Percentiles rank a stretch among this genome's conserved stretches.
Conservation (phyloP, 306 rosid genomes). For the Chamaecrista fasciculata region DNA sequence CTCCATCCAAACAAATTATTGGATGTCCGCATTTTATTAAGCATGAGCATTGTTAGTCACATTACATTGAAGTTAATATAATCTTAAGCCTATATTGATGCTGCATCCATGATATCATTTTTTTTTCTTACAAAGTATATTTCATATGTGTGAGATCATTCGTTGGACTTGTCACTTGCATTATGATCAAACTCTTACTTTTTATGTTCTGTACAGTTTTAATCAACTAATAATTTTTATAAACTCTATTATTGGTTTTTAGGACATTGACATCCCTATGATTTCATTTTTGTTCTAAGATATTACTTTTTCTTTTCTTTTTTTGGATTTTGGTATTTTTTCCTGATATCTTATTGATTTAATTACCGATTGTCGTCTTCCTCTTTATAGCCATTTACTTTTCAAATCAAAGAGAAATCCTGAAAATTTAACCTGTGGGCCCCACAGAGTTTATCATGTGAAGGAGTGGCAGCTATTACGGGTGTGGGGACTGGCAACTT, state of each 20-base stretch:
- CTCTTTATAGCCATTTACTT: slow-evolving; percentile 8
- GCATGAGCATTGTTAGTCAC: not conserved
- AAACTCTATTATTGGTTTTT: not conserved
- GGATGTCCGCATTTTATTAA: not conserved
- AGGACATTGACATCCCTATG: not conserved
- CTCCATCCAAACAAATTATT: not conserved
- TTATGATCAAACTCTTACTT: not conserved
- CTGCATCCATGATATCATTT: not conserved
- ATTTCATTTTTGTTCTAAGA: not conserved
- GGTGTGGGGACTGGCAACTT: slow-evolving; percentile 10
- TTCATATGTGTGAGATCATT: not conserved
- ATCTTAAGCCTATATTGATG: not conserved
- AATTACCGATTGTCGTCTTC: not conserved
- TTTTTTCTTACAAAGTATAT: not conserved
- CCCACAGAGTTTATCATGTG: slow-evolving; percentile 1
- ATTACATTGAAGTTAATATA: not conserved
- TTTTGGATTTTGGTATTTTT: not conserved
- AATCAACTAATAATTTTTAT: not conserved
- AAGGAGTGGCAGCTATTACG: slow-evolving; percentile 9
- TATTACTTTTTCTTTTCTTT: not conserved
- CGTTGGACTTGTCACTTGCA: not conserved
- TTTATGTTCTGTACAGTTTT: not conserved
- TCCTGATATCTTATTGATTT: not conserved
- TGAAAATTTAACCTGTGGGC: slow-evolving; percentile 10
- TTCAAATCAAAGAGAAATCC: slow-evolving; percentile 13